Conservation (phyloP, 371 early-diverging fungal species). For the Mucor velutinosus region DNA sequence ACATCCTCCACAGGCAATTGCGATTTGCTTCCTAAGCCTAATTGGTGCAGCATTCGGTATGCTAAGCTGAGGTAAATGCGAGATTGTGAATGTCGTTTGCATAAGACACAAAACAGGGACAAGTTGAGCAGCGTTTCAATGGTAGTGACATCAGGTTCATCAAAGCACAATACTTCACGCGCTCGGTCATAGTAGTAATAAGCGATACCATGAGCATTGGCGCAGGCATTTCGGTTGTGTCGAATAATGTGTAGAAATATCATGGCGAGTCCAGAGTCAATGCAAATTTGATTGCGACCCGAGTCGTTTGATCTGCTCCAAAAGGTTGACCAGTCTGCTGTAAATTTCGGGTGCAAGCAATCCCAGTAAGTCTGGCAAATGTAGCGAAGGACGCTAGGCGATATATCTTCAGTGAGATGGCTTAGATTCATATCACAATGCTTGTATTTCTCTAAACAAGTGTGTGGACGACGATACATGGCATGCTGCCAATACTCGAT, state of each 20-base stretch:
- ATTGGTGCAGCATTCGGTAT: conserved; percentile 41
- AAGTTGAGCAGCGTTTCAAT: conserved; percentile 47
- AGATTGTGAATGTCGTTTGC: conserved; percentile 45
- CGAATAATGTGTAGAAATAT: conserved; percentile 46
- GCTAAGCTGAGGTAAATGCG: conserved; percentile 42
- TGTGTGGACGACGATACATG: conserved; percentile 33
- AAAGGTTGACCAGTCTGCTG: conserved; percentile 43
- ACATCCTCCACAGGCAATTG: conserved; percentile 13
- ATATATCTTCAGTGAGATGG: conserved; percentile 39
- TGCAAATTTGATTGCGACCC: conserved; percentile 45
- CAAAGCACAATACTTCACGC: conserved; percentile 43
- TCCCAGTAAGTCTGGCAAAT: conserved; percentile 51
- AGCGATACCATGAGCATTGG: conserved; percentile 38
- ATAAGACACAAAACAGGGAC: conserved; percentile 39
- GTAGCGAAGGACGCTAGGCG: conserved; percentile 36
- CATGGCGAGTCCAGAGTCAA: conserved; percentile 47
- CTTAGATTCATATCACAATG: conserved; percentile 29
- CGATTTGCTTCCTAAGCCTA: conserved; percentile 31
- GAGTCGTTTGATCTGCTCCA: conserved; percentile 49
- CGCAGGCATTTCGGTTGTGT: conserved; percentile 37
- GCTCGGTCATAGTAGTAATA: conserved; percentile 50
- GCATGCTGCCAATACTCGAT: conserved; percentile 49
- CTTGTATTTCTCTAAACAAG: conserved; percentile 35
- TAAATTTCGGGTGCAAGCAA: conserved; percentile 49
- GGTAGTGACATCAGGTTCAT: conserved; percentile 38